Evolutionary conservation across 495 filamentous ascomycete species (phyloP), one percentile per base, ranked within the genome.

Genomic region (Penicillium antarcticum): DNA sequence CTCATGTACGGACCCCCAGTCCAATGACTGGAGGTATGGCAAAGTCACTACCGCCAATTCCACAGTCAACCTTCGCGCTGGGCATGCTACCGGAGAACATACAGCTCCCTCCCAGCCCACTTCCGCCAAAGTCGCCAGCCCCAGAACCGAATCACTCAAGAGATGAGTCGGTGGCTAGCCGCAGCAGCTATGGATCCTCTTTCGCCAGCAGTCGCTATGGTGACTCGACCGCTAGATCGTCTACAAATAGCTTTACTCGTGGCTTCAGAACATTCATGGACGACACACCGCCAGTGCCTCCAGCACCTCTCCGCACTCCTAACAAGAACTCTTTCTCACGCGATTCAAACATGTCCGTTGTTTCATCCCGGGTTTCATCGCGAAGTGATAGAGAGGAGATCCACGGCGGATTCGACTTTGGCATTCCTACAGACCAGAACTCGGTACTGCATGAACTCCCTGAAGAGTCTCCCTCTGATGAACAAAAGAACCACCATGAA

Each of bases 171-270:
- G 57, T 65, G 8, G 69, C 70, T 14, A 75, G 71, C 49, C 70
- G 67, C 38, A 77, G 74, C 46, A 77, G 71, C 48, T 77, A 77
- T 50, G 60, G 72, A 31, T 72, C 71, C 0, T 76, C 73, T 3
- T 35, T 73, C 8, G 61, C 70, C 14, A 79, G 74, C 56, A 77
- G 64, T n/a, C 66, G 72, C 8, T 63, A 69, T 50, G 66, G 68
- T 40, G 68, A 62, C 37, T 69, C 68, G 23, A 65, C 67, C 3
- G 58, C 73, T 35, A 58, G 71, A 54, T 71, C 73, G 7, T 76
- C 76, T 1, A 63, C 72, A 6, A 59, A 67, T 24, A 74, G 70
- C 50, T 51, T 71, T n/a, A 50, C 66, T 10, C 62, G 63, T 1
- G 65, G 67, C 7, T 54, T 62, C 8, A 67, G 62, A 18, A 62